These are phyloP conservation scores for Podaxis carcinomalis DNA, from an alignment of 768 basidiomycete species.

Conservation along the genomic window DNA sequence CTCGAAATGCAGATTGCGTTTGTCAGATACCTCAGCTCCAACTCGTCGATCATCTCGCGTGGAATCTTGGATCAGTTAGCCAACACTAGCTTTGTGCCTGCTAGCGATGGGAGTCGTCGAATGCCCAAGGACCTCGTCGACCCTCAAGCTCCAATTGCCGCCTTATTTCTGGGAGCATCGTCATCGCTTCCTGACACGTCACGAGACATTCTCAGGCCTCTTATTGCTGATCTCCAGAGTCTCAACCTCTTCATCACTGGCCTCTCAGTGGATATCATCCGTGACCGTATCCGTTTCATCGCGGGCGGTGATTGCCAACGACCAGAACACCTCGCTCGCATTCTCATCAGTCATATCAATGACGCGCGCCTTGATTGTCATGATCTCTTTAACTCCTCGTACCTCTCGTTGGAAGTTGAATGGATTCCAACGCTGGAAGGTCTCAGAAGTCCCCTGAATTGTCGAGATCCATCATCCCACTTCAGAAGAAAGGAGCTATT, in stretches of 20 bases:
- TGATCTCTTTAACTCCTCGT: background rate
- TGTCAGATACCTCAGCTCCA: slow-evolving; percentile 15
- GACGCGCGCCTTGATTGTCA: background rate
- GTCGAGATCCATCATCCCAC: slow-evolving; percentile 21
- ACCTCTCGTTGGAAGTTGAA: slow-evolving; percentile 1
- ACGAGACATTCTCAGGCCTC: slow-evolving; percentile 3
- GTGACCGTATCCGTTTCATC: slow-evolving; percentile 33
- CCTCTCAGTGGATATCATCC: slow-evolving; percentile 26
- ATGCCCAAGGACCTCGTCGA: slow-evolving; percentile 26
- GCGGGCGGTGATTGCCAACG: slow-evolving; percentile 11
- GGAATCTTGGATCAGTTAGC: slow-evolving; percentile 21
- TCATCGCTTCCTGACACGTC: slow-evolving; percentile 13
- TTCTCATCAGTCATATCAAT: slow-evolving; percentile 1
- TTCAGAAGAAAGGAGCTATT: slow-evolving; percentile 26
- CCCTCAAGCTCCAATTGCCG: slow-evolving; percentile 25
- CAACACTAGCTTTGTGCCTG: slow-evolving; percentile 23
- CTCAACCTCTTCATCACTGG: slow-evolving; percentile 24
- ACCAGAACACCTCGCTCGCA: background rate
- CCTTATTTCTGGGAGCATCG: slow-evolving; percentile 20
- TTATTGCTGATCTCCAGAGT: slow-evolving; percentile 17
- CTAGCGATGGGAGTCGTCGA: slow-evolving; percentile 15
- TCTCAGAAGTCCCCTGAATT: slow-evolving; percentile 23
- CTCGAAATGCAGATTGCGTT: slow-evolving; percentile 4
- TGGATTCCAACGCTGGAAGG: slow-evolving; percentile 39
- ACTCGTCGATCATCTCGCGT: slow-evolving; percentile 21